Base-by-base conservation (phyloP, 345 rosid genomes). In the Acer saccharum region DNA sequence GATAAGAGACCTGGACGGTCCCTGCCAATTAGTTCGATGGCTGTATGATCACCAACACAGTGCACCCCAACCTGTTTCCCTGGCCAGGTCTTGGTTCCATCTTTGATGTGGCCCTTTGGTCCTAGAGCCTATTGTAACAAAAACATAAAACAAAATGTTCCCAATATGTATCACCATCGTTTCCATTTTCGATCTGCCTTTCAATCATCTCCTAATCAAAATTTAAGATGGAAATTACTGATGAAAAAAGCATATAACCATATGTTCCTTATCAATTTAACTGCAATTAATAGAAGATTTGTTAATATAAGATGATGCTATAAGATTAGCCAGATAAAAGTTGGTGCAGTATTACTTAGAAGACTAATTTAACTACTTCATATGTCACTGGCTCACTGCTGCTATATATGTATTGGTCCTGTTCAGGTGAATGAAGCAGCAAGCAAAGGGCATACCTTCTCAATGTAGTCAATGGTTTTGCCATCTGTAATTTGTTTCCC, bases 1-100 rank as follows among this genome's bases (percentile, higher is more conserved):
- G 98, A 92, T 74, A 95, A 85, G 57, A 95, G 93, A 67, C 98
- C 99, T 13, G 97, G 95, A 14, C 98, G 92, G 76, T 95, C 99
- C 62, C 87, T 82, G 69, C 95, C 99, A 65, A 84, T 90, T 73
- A 95, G 92, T 84, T 95, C 99, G 20, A 95, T 90, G 63, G 98
- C 91, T 14, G 94, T 95, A 83, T 95, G 88, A 72, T 91, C 92
- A 14, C 97, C 98, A 73, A 90, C 79, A 29, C 95, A 89, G 79
- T 89, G 98, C 69, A 91, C 90, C 35, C 97, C 98, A 3, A 93
- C 94, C 69, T 84, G 83, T 87, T 90, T 91, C 6, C 91, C 92
- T 0, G 93, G 88, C 87, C 87, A 85, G n/a, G 85, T 73, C 76
- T 88, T 88, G 72, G 81, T 86, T 57, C 87, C 84, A 29, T 81